phyloP scores from a whole-genome alignment of 2,329 filamentous ascomycete species.

The Penicillium palitans region DNA sequence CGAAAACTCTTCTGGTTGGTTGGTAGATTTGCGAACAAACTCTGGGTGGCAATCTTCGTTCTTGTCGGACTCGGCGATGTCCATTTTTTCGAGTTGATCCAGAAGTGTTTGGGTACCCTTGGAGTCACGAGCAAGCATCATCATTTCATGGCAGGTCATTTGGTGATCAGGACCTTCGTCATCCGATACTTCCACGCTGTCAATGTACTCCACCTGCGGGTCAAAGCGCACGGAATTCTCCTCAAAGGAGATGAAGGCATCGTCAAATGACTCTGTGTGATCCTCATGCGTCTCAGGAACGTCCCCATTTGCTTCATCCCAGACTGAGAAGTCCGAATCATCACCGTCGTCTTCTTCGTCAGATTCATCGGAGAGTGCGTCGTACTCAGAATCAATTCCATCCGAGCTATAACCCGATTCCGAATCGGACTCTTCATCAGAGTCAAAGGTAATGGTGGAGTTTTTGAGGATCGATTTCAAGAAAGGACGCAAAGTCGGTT shows the following conservation, averaged over 20 bases:
- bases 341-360: constrained; percentile 34
- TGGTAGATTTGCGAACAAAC: constrained; percentile 21
- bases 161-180: constrained; percentile 27
- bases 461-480: constrained; percentile 41
- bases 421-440: constrained; percentile 27
- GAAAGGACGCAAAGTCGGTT: constrained; percentile 26
- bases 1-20: constrained; percentile 38
- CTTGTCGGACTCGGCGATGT: constrained; percentile 17
- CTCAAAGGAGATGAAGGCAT: constrained; percentile 41
- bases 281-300: constrained; percentile 33
- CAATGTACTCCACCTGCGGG: constrained; percentile 37
- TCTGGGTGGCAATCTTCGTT: constrained; percentile 19
- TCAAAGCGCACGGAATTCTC: constrained; percentile 37
- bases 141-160: constrained; percentile 46
- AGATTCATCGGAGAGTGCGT: constrained; percentile 25
- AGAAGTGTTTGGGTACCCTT: constrained; percentile 23
- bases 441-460: constrained; percentile 27
- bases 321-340: constrained; percentile 33
- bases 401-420: constrained; percentile 44
- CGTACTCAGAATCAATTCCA: constrained; percentile 33
- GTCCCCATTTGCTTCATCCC: constrained; percentile 30
- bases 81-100: constrained; percentile 19
- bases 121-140: constrained; percentile 35
- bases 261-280: constrained; percentile 36
- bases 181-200: constrained; percentile 29